phyloP scores from a whole-genome alignment of 352 stramenopile genomes.

The Pythium brassicae region DNA sequence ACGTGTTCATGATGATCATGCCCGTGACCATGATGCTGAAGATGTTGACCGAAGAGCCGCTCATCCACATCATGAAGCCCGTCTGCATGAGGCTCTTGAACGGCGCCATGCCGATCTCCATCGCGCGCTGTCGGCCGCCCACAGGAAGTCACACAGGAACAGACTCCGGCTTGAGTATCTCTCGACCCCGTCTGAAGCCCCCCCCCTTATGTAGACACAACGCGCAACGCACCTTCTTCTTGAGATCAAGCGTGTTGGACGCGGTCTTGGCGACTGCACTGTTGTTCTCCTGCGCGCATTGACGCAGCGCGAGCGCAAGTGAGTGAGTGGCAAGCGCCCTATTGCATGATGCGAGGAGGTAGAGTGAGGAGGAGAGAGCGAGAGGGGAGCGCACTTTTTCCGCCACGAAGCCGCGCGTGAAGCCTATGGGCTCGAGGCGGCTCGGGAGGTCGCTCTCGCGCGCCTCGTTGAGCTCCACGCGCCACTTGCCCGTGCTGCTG shows the following conservation, averaged over 20 bases:
- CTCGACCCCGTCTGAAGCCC: too few species aligned
- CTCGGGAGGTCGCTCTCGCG: conserved; percentile 66
- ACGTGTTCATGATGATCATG: conserved; percentile 91
- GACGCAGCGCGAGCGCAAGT: too few species aligned
- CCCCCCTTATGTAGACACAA: too few species aligned
- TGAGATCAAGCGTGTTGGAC: conserved; percentile 74
- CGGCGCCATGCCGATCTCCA: conserved; percentile 87
- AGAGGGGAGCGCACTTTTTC: conserved; percentile 39
- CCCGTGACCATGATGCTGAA: conserved; percentile 94
- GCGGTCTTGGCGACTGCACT: conserved; percentile 57
- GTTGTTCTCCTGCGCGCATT: conserved; percentile 31
- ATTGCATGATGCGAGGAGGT: neutral
- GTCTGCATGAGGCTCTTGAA: conserved; percentile 93
- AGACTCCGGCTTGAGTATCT: neutral
- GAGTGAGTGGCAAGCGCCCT: too few species aligned
- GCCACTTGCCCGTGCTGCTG: conserved; percentile 51
- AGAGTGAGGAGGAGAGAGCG: too few species aligned
- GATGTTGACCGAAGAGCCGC: conserved; percentile 92
- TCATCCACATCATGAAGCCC: conserved; percentile 97
- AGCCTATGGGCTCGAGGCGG: conserved; percentile 65
- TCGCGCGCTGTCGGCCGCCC: conserved; percentile 55
- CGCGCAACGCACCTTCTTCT: conserved; percentile 85
- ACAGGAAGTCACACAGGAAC: conserved; percentile 5
- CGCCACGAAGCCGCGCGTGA: conserved; percentile 45
- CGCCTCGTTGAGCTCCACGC: conserved; percentile 68